Conservation (phyloP, 345 rosid species). For the Chamaenerion angustifolium region DNA sequence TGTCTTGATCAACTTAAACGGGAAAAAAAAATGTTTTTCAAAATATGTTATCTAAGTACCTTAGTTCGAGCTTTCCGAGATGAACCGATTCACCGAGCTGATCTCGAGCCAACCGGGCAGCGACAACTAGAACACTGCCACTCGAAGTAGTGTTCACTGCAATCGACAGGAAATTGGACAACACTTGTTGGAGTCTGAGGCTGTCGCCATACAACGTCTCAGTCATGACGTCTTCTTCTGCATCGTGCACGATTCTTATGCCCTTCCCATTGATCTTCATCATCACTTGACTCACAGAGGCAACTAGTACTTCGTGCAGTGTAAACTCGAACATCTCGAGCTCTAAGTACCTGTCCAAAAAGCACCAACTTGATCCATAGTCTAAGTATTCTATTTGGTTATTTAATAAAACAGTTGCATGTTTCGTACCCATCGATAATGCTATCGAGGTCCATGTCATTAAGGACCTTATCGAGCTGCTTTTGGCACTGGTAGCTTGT, state of each 20-base stretch:
- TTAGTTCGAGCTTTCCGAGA: slow-evolving; percentile 55
- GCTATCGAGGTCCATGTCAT: slow-evolving; percentile 74
- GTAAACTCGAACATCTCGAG: slow-evolving; percentile 72
- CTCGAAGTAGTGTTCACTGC: slow-evolving; percentile 46
- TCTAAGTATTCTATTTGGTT: too few species aligned
- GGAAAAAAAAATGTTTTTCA: too few species aligned
- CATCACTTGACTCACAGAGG: slow-evolving; percentile 64
- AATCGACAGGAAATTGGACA: slow-evolving; percentile 55
- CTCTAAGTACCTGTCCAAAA: slow-evolving; percentile 40
- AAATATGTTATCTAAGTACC: slow-evolving; percentile 24
- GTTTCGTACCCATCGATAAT: slow-evolving; percentile 66
- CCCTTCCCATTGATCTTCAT: slow-evolving; percentile 51
- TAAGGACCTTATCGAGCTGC: slow-evolving; percentile 71
- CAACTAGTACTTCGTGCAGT: slow-evolving; percentile 39
- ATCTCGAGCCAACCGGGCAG: slow-evolving; percentile 40
- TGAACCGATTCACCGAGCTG: slow-evolving; percentile 58
- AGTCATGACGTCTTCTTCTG: slow-evolving; percentile 34
- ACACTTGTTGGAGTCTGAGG: slow-evolving; percentile 72
- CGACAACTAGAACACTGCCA: slow-evolving; percentile 40
- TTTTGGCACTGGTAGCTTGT: slow-evolving; percentile 73
- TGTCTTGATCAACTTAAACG: too few species aligned
- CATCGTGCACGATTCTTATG: slow-evolving; percentile 40
- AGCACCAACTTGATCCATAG: too few species aligned
- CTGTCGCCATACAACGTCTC: slow-evolving; percentile 68
- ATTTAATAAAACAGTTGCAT: too few species aligned